Evolutionary conservation across 768 basidiomycete genomes (phyloP).

Genomic region (Infundibulicybe gibba): DNA sequence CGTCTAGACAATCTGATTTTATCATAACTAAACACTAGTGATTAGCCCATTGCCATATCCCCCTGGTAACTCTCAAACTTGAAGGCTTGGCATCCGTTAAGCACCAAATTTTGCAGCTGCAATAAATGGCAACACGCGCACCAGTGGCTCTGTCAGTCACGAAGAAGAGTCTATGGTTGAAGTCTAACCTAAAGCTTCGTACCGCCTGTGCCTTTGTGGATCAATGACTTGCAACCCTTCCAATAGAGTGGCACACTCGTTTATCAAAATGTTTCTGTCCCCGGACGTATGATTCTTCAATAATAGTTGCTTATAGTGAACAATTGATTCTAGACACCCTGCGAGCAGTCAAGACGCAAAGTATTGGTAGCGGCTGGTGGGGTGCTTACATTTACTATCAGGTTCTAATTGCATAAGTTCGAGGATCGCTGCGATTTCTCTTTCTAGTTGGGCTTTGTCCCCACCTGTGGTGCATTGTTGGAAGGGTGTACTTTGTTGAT

Average conservation of each 20-base stretch:
- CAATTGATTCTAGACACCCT: slow-evolving; percentile 96
- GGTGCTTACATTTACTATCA: slow-evolving; percentile 81
- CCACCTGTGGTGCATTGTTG: slow-evolving; percentile 40
- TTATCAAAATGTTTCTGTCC: slow-evolving; percentile 28
- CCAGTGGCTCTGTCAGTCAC: too few relatives aligned
- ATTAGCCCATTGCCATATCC: too few relatives aligned
- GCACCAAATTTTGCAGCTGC: too few relatives aligned
- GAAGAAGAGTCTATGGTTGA: too few relatives aligned
- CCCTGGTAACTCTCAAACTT: too few relatives aligned
- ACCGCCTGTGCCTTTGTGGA: slow-evolving; percentile 60
- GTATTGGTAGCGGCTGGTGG: not conserved
- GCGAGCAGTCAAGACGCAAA: slow-evolving; percentile 4
- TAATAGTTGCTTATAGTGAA: slow-evolving; percentile 77
- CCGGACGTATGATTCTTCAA: slow-evolving; percentile 40
- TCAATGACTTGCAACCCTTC: slow-evolving; percentile 61
- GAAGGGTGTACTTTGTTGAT: not conserved
- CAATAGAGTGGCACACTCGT: slow-evolving; percentile 50
- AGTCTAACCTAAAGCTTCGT: slow-evolving; percentile 58
- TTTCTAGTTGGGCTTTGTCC: slow-evolving; percentile 50
- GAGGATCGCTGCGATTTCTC: slow-evolving; percentile 77
- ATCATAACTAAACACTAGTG: too few relatives aligned
- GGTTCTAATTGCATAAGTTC: slow-evolving; percentile 87
- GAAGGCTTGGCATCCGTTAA: too few relatives aligned
- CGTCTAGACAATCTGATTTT: too few relatives aligned
- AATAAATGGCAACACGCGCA: too few relatives aligned